Percentiles rank a stretch among this genome's conserved stretches.
Conservation (phyloP, 176 grass and related monocot species). For the Carex littledalei region DNA sequence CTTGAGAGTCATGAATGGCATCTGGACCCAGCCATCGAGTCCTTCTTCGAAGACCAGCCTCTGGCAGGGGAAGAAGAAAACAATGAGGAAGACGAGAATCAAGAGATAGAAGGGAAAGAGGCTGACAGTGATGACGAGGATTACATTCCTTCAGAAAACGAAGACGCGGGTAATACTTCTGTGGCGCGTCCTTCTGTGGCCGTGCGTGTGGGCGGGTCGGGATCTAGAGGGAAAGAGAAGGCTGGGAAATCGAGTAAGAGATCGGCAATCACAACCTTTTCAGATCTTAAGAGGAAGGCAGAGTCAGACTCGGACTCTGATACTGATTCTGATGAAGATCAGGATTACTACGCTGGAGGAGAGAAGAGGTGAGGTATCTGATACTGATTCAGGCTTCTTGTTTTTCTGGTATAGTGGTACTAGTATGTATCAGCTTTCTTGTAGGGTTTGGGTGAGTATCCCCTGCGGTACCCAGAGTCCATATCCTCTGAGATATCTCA, state of each 20-base stretch:
- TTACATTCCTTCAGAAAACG: conserved; percentile 20
- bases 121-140: conserved; percentile 31
- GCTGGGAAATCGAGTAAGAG: conserved; percentile 22
- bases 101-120: conserved; percentile 10
- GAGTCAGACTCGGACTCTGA: conserved; percentile 46
- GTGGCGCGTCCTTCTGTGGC: conserved; percentile 34
- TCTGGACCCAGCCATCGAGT: conserved; percentile 60
- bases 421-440: neutral
- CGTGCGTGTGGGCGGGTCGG: conserved; percentile 28
- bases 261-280: conserved; percentile 39
- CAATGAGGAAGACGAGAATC: conserved; percentile 15
- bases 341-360: conserved; percentile 46
- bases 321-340: conserved; percentile 45
- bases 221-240: conserved; percentile 15
- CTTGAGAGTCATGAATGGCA: conserved; percentile 79
- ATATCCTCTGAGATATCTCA: no score
- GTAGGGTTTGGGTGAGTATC: neutral
- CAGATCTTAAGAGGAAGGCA: conserved; percentile 46
- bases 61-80: conserved; percentile 25
- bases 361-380: conserved; percentile 48
- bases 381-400: neutral
- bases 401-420: neutral
- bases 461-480: no score
- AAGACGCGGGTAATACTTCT: conserved; percentile 7
- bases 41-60: conserved; percentile 48